phyloP scores from a whole-genome alignment of 768 basidiomycete genomes.

The Trametes villosa region DNA sequence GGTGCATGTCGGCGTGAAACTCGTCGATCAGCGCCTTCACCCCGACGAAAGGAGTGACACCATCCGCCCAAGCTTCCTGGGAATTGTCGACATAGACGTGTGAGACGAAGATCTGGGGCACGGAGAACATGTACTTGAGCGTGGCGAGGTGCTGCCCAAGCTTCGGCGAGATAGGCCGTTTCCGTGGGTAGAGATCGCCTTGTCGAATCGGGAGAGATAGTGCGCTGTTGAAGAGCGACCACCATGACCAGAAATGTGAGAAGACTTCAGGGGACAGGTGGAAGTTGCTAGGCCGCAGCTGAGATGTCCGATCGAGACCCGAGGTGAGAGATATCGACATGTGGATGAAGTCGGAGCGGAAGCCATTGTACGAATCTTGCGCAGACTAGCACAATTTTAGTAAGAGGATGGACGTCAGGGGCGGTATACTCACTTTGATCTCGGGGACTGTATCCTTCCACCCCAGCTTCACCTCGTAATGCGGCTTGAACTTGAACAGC shows the following conservation, averaged over 20 bases:
- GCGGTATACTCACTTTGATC: conserved; percentile 49
- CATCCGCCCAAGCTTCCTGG: conserved; percentile 78
- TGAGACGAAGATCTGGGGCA: conserved; percentile 80
- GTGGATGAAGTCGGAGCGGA: conserved; percentile 94
- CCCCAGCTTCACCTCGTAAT: conserved; percentile 72
- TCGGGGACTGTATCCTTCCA: conserved; percentile 47
- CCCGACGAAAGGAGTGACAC: conserved; percentile 80
- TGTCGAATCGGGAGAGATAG: conserved; percentile 86
- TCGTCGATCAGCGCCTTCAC: conserved; percentile 82
- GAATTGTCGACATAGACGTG: conserved; percentile 87
- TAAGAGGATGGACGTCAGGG: too few relatives aligned
- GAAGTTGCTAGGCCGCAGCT: conserved; percentile 58
- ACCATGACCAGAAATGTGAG: conserved; percentile 93
- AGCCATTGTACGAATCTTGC: conserved; percentile 82
- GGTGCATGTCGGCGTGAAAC: conserved; percentile 90
- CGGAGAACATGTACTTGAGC: conserved; percentile 83
- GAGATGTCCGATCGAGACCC: conserved; percentile 46
- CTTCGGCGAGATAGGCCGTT: conserved; percentile 76
- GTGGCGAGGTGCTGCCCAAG: conserved; percentile 88
- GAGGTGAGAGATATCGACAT: conserved; percentile 85
- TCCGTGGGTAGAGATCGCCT: conserved; percentile 76
- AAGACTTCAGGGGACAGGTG: conserved; percentile 87
- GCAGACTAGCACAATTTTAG: conserved; percentile 38
- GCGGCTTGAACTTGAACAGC: conserved; percentile 77
- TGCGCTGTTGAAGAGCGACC: conserved; percentile 78